phyloP scores from a whole-genome alignment of 1,284 basidiomycete genomes.

The Volvariella volvacea region DNA sequence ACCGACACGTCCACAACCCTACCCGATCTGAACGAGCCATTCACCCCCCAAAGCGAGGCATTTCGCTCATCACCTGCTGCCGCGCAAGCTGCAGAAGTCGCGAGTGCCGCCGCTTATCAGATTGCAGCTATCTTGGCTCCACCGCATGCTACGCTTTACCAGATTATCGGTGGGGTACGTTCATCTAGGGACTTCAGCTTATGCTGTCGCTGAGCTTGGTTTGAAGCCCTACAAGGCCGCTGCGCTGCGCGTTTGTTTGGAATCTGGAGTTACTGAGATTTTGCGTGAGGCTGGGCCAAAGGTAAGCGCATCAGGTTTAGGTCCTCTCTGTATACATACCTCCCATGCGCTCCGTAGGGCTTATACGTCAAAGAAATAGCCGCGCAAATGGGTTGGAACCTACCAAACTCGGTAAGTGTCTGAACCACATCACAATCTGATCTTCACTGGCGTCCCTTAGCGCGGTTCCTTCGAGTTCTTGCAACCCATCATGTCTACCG shows the following conservation, averaged over 20 bases:
- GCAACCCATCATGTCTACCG: constrained; percentile 34
- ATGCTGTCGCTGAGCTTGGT: too few species aligned
- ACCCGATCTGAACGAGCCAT: constrained; percentile 19
- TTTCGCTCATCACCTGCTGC: constrained; percentile 20
- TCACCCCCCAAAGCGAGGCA: constrained; percentile 22
- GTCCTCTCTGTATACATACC: too few species aligned
- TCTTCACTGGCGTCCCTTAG: constrained; percentile 13
- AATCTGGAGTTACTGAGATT: constrained; percentile 26
- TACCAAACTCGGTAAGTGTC: constrained; percentile 23
- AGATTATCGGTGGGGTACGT: constrained; percentile 22
- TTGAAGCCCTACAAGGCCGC: constrained; percentile 16
- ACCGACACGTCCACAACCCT: constrained; percentile 10
- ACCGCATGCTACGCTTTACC: constrained; percentile 22
- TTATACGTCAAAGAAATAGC: constrained; percentile 29
- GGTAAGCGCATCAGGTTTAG: constrained; percentile 11
- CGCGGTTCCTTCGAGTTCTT: constrained; percentile 30
- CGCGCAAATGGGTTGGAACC: constrained; percentile 19
- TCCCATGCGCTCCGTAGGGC: too few species aligned
- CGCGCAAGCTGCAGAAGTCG: constrained; percentile 22
- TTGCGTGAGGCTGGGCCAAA: constrained; percentile 29
- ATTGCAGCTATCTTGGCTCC: constrained; percentile 26
- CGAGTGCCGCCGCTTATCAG: constrained; percentile 30
- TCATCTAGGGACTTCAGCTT: too few species aligned
- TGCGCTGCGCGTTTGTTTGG: constrained; percentile 22
- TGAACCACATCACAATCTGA: neutral